Conservation (phyloP, 2,329 filamentous ascomycete genomes). For the Amylocarpus encephaloides region DNA sequence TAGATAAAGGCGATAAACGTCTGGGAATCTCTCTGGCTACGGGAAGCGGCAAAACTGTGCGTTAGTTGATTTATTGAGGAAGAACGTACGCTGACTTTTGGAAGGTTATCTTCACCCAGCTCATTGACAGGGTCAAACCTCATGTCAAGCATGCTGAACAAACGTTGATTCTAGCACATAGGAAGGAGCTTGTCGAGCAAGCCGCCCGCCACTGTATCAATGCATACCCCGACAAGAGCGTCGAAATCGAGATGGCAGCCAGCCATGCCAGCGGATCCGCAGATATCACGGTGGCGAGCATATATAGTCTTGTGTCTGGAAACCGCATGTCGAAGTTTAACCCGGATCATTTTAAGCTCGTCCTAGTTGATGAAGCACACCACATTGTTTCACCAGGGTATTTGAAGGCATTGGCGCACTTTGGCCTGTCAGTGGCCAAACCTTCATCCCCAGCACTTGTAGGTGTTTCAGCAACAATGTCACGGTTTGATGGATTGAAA, state of each 20-base stretch:
- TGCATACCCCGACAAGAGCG: slow-evolving; percentile 71
- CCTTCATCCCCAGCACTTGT: slow-evolving; percentile 62
- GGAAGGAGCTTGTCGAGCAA: slow-evolving; percentile 90
- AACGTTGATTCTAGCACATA: slow-evolving; percentile 86
- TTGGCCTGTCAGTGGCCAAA: slow-evolving; percentile 55
- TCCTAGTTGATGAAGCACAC: slow-evolving; percentile 94
- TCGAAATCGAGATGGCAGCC: slow-evolving; percentile 90
- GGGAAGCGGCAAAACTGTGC: slow-evolving; percentile 79
- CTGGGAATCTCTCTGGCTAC: slow-evolving; percentile 83
- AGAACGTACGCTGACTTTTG: slow-evolving; percentile 8
- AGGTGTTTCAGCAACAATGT: slow-evolving; percentile 79
- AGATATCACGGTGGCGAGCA: slow-evolving; percentile 89
- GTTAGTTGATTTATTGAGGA: slow-evolving; percentile 18
- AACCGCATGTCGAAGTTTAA: slow-evolving; percentile 79
- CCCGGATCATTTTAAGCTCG: slow-evolving; percentile 72
- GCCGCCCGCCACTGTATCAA: slow-evolving; percentile 76
- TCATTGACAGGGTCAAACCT: slow-evolving; percentile 70
- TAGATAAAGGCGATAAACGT: slow-evolving; percentile 67
- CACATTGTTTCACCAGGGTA: slow-evolving; percentile 88
- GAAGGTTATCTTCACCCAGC: slow-evolving; percentile 89
- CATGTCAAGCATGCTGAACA: slow-evolving; percentile 54
- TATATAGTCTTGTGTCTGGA: slow-evolving; percentile 74
- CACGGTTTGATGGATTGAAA: slow-evolving; percentile 73
- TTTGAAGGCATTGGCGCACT: slow-evolving; percentile 68
- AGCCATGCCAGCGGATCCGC: slow-evolving; percentile 69